Evolutionary conservation across 768 basidiomycete species (phyloP).

Genomic region (Melanogaster broomeanus): DNA sequence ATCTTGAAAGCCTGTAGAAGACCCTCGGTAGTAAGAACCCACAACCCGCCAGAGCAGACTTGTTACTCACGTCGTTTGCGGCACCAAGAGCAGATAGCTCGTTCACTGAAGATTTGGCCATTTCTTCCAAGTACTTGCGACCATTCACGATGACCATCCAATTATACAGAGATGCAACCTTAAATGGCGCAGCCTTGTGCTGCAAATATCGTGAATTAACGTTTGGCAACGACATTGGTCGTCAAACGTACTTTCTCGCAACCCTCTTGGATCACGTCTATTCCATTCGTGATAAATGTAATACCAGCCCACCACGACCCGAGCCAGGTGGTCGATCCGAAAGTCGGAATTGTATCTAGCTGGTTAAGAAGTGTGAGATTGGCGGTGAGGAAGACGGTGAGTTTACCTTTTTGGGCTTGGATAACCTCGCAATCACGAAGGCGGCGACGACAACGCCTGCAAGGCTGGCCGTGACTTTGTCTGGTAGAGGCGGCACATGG

Average conservation of each 20-base stretch:
- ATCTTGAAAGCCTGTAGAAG: too few species aligned
- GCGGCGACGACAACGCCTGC: too few species aligned
- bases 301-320: slow-evolving; percentile 26
- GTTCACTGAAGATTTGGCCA: slow-evolving; percentile 40
- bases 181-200: too few species aligned
- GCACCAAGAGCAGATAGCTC: slow-evolving; percentile 35
- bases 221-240: not conserved
- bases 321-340: slow-evolving; percentile 23
- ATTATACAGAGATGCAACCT: slow-evolving; percentile 23
- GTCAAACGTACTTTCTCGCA: slow-evolving; percentile 28
- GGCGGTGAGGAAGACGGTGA: too few species aligned
- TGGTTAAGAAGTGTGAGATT: too few species aligned
- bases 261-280: slow-evolving; percentile 27
- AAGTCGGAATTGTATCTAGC: slow-evolving; percentile 28
- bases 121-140: slow-evolving; percentile 35
- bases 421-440: too few species aligned
- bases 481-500: too few species aligned
- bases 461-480: too few species aligned
- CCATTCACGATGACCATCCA: slow-evolving; percentile 42
- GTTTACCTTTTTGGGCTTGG: too few species aligned
- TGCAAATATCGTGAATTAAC: too few species aligned
- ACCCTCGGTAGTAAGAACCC: slow-evolving; percentile 35
- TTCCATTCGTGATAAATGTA: slow-evolving; percentile 12
- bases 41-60: slow-evolving; percentile 24
- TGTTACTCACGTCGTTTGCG: too few species aligned